Evolutionary conservation across 805 yeast genomes (phyloP), one percentile per base, ranked within the genome.

Genomic region (Hanseniaspora pseudoguilliermondii): DNA sequence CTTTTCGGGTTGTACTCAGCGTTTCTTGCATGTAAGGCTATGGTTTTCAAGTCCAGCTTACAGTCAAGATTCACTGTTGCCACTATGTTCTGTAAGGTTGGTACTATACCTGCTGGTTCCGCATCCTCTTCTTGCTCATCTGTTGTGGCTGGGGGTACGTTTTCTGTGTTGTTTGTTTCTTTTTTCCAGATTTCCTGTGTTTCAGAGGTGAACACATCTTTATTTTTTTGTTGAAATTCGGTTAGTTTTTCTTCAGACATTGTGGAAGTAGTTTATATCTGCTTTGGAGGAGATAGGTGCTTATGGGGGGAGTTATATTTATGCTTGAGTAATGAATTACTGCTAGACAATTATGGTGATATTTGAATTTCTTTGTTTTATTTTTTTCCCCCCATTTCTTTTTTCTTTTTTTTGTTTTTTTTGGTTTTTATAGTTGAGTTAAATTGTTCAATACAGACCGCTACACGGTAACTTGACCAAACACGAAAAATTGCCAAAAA

Each of bases 1-100:
- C 98, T 95, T 69, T 86, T 88, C 52, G 98, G 98, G 65, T 93
- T 93, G 73, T 93, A 93, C 70, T 93, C 98, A 38, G 98, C 98
- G 71, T 93, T 93, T 79, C 98, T 88, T 2, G 97, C 97, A 71
- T 93, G 98, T 59, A 93, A 75, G 0, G 98, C 98, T 67, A 93
- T 95, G 20, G 98, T 93, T 67, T 93, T 93, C 69, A 93, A 79
- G 70, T 93, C 98, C 63, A 93, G 75, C 60, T 97, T 83, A 71
- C 98, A 93, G 62, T 93, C 97, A 68, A 93, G 76, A 67, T 93
- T 91, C 58, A 93, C 98, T 0, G 98, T 93, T 38, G 98, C 98
- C 49, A 93, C 98, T 56, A 93, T 93, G 74, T 93, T 93, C 68
- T 87, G 95, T 49, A 75, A 62, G 1, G 97, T 91, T 47, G 98